Base-by-base conservation (phyloP, 2,329 filamentous ascomycete species). In the Pseudocercospora macadamiae region DNA sequence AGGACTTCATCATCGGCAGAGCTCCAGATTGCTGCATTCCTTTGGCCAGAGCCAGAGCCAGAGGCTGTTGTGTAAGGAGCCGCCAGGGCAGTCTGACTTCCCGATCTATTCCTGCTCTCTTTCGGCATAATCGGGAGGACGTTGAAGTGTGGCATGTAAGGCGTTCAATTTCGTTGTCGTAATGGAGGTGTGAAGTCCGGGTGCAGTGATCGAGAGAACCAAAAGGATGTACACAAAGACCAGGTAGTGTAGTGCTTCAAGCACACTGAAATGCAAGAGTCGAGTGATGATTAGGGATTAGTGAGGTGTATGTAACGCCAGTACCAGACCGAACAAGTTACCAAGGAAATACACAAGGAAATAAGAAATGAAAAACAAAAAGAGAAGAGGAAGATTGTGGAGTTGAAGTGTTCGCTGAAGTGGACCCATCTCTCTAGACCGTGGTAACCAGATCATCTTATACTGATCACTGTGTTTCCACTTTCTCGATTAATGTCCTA, bases 1-100 rank as follows among this genome's bases (percentile, higher is more conserved):
- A 96, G 83, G 34, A 85, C 85, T 67, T 89, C 83, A 74, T 96
- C 91, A 66, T 95, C 90, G 48, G 85, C 81, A 1, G 83, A 78
- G 28, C 84, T 88, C 91, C 91, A 96, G 56, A 78, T 77, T 8
- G 72, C 68, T 7, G 77, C 76, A 61, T 71, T 76, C 34, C 77
- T 73, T 42, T 72, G 67, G 49, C 67, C 67, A 37, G 70, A 69
- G 49, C 67, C 67, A 37, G 70, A 69, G 54, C 70, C 68, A 18
- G 51, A 69, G 67, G 60, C 69, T 61, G 62, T 71, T 63, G 63
- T 72, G 69, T 71, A 72, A 12, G 71, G 70, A 4, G 63, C 74
- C 55, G 56, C 70, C 65, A 64, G 70, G 66, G 61, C 68, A 55
- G 59, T 69, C 56, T 61, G 59, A 25, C 59, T 58, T 7, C 62